Conservation (phyloP, 495 filamentous ascomycete species). For the Thermothielavioides terrestris region DNA sequence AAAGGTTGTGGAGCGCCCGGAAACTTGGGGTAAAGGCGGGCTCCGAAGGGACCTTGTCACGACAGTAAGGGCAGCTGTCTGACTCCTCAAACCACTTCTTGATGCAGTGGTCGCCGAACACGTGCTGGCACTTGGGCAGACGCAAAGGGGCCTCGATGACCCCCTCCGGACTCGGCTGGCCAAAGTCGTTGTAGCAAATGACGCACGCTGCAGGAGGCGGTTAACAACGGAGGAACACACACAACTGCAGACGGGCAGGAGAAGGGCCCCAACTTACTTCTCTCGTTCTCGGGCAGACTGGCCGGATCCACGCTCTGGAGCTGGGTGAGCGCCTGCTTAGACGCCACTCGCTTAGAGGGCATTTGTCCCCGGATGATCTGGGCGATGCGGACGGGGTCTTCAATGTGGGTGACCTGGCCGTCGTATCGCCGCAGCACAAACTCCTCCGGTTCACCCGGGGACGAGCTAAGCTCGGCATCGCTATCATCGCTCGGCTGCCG, state of each 20-base stretch:
- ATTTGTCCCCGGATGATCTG: conserved; percentile 34
- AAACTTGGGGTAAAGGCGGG: conserved; percentile 5
- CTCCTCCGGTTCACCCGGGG: conserved; percentile 17
- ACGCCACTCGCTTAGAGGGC: conserved; percentile 36
- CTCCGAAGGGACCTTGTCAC: conserved; percentile 48
- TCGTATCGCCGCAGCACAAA: conserved; percentile 13
- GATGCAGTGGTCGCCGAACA: conserved; percentile 52
- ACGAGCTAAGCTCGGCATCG: conserved; percentile 20
- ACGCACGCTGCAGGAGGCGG: conserved; percentile 35
- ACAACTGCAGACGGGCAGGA: too few relatives aligned
- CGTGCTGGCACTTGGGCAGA: conserved; percentile 48
- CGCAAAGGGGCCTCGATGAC: conserved; percentile 42
- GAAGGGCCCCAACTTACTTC: conserved; percentile 35
- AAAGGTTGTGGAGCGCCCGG: conserved; percentile 14
- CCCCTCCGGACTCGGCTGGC: conserved; percentile 43
- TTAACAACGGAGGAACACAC: neutral
- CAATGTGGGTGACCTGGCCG: conserved; percentile 13
- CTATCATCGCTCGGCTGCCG: conserved; percentile 18
- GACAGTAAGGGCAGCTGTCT: conserved; percentile 50
- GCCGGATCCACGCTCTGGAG: conserved; percentile 36
- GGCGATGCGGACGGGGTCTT: conserved; percentile 26
- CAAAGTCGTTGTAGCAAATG: conserved; percentile 52
- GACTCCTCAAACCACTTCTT: conserved; percentile 53
- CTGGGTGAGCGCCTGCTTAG: conserved; percentile 36
- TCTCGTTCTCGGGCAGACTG: conserved; percentile 36